Evolutionary conservation across 208 protist species (phyloP), one percentile per base, ranked within the genome.

Genomic region (Leptomonas pyrrhocoris): DNA sequence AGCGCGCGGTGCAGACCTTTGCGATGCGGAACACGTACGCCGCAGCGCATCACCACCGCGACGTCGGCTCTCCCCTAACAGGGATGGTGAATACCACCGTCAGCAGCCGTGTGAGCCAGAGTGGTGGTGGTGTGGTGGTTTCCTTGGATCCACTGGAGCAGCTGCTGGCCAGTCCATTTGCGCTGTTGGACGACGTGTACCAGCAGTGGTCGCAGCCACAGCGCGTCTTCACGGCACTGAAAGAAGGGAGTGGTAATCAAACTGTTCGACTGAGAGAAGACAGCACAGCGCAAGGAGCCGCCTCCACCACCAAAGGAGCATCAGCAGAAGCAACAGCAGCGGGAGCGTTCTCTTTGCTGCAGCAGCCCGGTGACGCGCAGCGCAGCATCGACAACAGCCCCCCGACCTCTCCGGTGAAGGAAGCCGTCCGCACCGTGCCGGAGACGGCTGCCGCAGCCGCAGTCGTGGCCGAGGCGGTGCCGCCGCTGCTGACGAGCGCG

Each of bases 131-230:
- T 12, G 34, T 9, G 34, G 34, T 38, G 34, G 34, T 9, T 9
- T 38, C 61, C 15, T 42, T 66, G 16, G 72, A 63, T 42, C 72
- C 64, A 31, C 40, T 62, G n/a, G 64, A 77, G 46, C 58, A 56
- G 40, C 60, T 81, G 18, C 53, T 77, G 34, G 65, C 62, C 4
- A 73, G 77, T 30, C 78, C 78, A 0, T 83, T 83, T 27, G 61
- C 31, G 38, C 68, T 83, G 2, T 38, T 83, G 30, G 73, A 79
- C 34, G 48, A 61, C 31, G 38, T 83, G 21, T 83, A 76, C 46
- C 38, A 54, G 28, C 46, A 68, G 42, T 77, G 72, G 72, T 38
- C 61, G 61, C 46, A 55, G 27, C 30, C 45, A 19, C 56, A 61
- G 40, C 40, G 38, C n/a, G 56, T 19, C 31, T 16, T 23, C 53